Evolutionary conservation across 306 rosid genomes (phyloP).

Genomic region (Begonia loranthoides): DNA sequence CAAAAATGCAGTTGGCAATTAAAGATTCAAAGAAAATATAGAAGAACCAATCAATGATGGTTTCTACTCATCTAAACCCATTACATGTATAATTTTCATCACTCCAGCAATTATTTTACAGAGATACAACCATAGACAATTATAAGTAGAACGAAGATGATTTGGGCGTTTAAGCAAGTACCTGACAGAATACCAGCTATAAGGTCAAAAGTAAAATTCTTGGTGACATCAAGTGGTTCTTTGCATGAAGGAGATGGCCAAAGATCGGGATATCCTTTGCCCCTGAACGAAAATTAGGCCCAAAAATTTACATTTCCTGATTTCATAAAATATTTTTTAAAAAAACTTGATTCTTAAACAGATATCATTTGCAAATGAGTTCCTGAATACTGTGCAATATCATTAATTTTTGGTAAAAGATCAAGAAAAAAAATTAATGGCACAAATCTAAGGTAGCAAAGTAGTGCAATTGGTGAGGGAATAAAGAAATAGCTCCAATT

Average conservation of each 20-base stretch:
- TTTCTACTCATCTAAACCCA: too few relatives aligned
- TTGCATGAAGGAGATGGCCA: constrained; percentile 85
- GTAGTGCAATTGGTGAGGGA: too few relatives aligned
- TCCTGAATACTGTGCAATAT: not conserved
- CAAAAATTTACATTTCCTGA: not conserved
- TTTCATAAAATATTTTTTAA: not conserved
- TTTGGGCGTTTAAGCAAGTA: constrained; percentile 17
- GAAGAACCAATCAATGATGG: not conserved
- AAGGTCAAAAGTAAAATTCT: constrained; percentile 65
- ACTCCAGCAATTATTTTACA: too few relatives aligned
- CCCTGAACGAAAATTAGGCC: constrained; percentile 42
- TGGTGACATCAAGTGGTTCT: constrained; percentile 90
- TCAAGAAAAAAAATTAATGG: too few relatives aligned
- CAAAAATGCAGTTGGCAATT: too few relatives aligned
- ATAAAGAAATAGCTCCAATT: too few relatives aligned
- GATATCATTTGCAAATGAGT: not conserved
- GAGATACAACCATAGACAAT: not conserved
- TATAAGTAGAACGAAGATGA: constrained; percentile 3
- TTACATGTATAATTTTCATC: too few relatives aligned
- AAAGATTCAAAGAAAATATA: too few relatives aligned
- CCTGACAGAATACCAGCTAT: constrained; percentile 84
- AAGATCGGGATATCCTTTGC: constrained; percentile 84
- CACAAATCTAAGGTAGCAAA: too few relatives aligned
- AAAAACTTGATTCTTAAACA: too few relatives aligned
- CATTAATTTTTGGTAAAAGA: too few relatives aligned